Base-by-base conservation (phyloP, 208 protist genomes). In the Kentomonas sorsogonicus region DNA sequence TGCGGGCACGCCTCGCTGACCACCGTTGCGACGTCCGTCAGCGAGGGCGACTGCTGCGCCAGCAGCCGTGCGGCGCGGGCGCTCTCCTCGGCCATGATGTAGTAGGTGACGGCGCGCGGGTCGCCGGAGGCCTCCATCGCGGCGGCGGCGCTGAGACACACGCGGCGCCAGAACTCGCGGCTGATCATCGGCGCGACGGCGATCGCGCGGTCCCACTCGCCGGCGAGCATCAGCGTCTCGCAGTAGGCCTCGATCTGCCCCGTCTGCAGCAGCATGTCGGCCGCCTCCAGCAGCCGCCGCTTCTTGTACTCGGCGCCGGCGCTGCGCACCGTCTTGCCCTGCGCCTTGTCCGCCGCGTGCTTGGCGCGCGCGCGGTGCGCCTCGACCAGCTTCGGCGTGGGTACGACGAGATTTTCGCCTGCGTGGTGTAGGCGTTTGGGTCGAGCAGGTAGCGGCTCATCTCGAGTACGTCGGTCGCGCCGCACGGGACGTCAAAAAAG, bases 161-260 rank as follows among this genome's bases (percentile, higher is more conserved):
- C 62, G 1, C 66, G 72, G 18, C 82, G 78, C 94, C 94, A 97
- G 62, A 84, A 93, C 15, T 83, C 78, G 9, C 88, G 69, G 36
- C 85, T 92, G 25, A 97, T 64, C n/a, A 77, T 52, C 2, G 94
- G 92, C 3, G 89, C 86, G 7, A 89, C 63, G 43, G 82, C 79
- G 63, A 97, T 80, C 10, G 94, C 94, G 57, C 71, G 67, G 38
- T 96, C 89, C 83, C 85, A 97, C 69, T 94, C 80, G 20, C 71
- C 92, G 0, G 79, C 76, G 59, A 96, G 88, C 40, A 89, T 65
- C 53, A 96, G 69, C 29, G 86, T 47, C 33, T 86, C 64, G 62
- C 89, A 96, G 62, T 91, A 89, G 46, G 91, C 81, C 53, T 77
- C 57, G 3, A 91, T 18, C 48, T 93, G 72, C 0, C 93, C 93